These are phyloP conservation scores for Phlyctochytrium bullatum DNA, from an alignment of 192 early-diverging fungal genomes.

Conservation along the genomic window DNA sequence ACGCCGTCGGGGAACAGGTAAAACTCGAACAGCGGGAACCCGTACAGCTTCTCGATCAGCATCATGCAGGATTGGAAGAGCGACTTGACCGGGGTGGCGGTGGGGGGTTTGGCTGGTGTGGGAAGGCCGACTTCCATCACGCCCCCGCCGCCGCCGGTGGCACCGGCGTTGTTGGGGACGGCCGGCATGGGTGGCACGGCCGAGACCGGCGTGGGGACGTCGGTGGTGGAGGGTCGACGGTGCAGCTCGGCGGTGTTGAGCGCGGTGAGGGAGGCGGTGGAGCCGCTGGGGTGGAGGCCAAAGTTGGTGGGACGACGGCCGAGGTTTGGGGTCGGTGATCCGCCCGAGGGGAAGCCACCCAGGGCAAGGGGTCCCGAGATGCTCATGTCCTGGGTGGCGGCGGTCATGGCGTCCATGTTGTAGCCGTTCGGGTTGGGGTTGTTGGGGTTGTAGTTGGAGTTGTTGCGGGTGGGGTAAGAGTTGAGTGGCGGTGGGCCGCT, in stretches of 20 bases:
- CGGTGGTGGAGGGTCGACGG: not conserved
- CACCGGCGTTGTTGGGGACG: not conserved
- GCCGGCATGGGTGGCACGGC: not conserved
- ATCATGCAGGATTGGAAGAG: constrained; percentile 45
- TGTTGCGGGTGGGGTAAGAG: not conserved
- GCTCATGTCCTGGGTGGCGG: too few species aligned
- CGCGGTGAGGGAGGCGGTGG: not conserved
- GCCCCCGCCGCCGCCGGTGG: not conserved
- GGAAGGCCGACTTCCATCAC: not conserved
- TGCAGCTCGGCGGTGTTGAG: not conserved
- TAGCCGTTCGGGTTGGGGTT: not conserved
- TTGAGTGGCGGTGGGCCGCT: not conserved
- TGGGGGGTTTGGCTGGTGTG: not conserved
- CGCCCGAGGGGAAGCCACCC: too few species aligned
- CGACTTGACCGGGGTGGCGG: constrained; percentile 23
- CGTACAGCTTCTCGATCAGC: constrained; percentile 51
- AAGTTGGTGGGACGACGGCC: not conserved
- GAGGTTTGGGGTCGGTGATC: not conserved
- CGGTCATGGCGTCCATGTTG: too few species aligned
- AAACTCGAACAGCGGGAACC: constrained; percentile 49
- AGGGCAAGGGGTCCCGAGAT: constrained; percentile 3
- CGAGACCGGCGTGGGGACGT: not conserved
- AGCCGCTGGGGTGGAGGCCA: not conserved
- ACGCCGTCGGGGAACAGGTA: constrained; percentile 52
- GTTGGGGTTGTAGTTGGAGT: not conserved